These are phyloP conservation scores for Candida easanensis DNA, from an alignment of 805 yeast genomes.

Conservation along the genomic window DNA sequence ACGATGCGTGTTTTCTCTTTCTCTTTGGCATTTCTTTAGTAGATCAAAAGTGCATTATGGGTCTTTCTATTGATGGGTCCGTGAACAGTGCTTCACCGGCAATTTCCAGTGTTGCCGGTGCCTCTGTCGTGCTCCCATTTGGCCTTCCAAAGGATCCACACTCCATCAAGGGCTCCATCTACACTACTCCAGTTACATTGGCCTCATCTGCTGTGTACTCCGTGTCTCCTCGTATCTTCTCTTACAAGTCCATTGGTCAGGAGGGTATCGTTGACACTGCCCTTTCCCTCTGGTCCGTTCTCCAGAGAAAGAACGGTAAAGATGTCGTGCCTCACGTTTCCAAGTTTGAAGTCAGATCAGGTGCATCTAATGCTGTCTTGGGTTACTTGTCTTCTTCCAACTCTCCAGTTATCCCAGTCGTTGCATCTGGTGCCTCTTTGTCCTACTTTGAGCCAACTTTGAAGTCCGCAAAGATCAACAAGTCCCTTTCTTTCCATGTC, in stretches of 20 bases:
- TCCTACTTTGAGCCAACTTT: conserved; percentile 65
- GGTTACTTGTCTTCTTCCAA: conserved; percentile 54
- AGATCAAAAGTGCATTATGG: no score
- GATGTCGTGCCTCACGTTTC: conserved; percentile 61
- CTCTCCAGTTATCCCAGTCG: conserved; percentile 36
- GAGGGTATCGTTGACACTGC: conserved; percentile 59
- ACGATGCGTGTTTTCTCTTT: background rate
- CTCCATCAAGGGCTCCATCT: conserved; percentile 13
- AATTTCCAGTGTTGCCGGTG: conserved; percentile 33
- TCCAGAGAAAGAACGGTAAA: conserved; percentile 47
- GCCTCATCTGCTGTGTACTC: conserved; percentile 52
- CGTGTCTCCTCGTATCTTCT: conserved; percentile 53
- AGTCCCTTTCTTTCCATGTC: conserved; percentile 68
- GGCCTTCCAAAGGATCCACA: conserved; percentile 35
- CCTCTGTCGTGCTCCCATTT: conserved; percentile 50
- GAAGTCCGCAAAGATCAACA: conserved; percentile 27
- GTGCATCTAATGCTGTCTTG: conserved; percentile 76
- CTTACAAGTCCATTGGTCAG: conserved; percentile 66
- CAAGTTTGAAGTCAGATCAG: conserved; percentile 69
- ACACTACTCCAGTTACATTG: conserved; percentile 47
- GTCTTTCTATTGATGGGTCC: conserved; percentile 22
- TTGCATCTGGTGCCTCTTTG: conserved; percentile 69
- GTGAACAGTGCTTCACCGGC: conserved; percentile 19
- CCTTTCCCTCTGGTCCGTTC: conserved; percentile 56
- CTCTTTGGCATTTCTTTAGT: background rate